Conservation (phyloP, 768 basidiomycete genomes). For the Daedaleopsis sinensis region DNA sequence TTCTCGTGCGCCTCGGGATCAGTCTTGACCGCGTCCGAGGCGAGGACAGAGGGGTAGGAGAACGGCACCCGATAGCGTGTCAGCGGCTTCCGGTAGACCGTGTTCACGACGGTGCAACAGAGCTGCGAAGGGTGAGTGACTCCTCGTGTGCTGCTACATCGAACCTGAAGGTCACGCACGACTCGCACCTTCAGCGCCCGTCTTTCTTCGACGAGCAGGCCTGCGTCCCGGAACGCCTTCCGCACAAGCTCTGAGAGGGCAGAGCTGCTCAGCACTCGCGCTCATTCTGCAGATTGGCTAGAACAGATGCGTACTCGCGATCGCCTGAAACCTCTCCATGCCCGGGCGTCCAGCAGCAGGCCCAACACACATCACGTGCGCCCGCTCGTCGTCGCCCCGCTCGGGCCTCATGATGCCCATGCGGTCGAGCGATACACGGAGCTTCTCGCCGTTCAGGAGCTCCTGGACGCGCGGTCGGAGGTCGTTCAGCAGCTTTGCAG, state of each 20-base stretch:
- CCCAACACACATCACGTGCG: constrained; percentile 61
- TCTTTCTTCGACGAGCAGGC: constrained; percentile 34
- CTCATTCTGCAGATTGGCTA: not conserved
- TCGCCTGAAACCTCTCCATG: constrained; percentile 21
- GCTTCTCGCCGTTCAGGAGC: constrained; percentile 36
- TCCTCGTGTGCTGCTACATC: no score
- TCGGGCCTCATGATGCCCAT: constrained; percentile 55
- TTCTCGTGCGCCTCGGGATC: no score
- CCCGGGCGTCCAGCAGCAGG: constrained; percentile 42
- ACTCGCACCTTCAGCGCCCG: constrained; percentile 38
- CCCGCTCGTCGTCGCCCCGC: constrained; percentile 38
- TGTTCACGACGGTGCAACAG: constrained; percentile 42
- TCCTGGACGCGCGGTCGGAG: constrained; percentile 42
- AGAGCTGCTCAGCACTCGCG: not conserved
- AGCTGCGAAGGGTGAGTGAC: constrained; percentile 28
- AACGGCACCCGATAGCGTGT: constrained; percentile 41
- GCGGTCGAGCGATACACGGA: constrained; percentile 46
- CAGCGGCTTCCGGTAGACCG: constrained; percentile 35
- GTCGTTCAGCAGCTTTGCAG: constrained; percentile 27
- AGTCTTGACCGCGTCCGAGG: constrained; percentile 31
- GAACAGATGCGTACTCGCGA: not conserved
- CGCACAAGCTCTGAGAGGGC: constrained; percentile 33
- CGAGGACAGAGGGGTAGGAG: constrained; percentile 41
- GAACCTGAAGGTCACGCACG: no score
- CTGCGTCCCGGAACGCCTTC: constrained; percentile 33